These are phyloP conservation scores for Fusarium sp. DNA, from an alignment of 2,329 filamentous ascomycete genomes.

Conservation along the genomic window DNA sequence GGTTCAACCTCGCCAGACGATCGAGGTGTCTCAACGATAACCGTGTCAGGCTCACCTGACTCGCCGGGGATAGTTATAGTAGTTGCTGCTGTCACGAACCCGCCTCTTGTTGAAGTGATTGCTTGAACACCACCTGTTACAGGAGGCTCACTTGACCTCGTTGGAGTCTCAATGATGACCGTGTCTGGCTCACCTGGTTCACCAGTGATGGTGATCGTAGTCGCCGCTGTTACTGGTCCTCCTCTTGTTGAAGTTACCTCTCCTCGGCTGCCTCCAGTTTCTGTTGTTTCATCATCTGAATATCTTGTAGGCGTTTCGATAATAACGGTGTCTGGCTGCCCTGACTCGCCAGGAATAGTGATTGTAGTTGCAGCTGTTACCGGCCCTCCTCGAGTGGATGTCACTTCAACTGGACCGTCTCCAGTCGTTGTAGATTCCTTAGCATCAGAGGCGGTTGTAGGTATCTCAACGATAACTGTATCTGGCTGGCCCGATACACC, in stretches of 20 bases:
- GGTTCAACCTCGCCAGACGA: not conserved
- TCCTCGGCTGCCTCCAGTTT: rapidly evolving
- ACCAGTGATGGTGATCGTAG: not conserved
- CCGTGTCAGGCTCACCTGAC: not conserved
- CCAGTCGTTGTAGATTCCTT: not conserved
- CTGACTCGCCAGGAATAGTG: not conserved
- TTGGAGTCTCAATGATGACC: not conserved
- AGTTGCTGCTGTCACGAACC: not conserved
- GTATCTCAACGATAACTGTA: not conserved
- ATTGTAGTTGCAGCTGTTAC: not conserved
- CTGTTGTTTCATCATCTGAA: not conserved
- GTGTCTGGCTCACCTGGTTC: not conserved
- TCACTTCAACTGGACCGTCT: not conserved
- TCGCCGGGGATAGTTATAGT: not conserved
- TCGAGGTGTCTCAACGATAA: not conserved
- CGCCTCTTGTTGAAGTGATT: not conserved
- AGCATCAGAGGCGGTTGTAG: not conserved
- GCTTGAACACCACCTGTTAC: not conserved
- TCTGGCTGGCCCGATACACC: not conserved
- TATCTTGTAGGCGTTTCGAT: not conserved
- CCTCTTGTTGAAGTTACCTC: not conserved
- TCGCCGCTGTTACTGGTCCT: not conserved
- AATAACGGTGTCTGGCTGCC: not conserved
- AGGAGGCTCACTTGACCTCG: not conserved
- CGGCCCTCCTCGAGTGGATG: not conserved